Evolutionary conservation across 352 stramenopile species (phyloP), one percentile per base, ranked within the genome.

Genomic region (Halophytophthora batemanensis): DNA sequence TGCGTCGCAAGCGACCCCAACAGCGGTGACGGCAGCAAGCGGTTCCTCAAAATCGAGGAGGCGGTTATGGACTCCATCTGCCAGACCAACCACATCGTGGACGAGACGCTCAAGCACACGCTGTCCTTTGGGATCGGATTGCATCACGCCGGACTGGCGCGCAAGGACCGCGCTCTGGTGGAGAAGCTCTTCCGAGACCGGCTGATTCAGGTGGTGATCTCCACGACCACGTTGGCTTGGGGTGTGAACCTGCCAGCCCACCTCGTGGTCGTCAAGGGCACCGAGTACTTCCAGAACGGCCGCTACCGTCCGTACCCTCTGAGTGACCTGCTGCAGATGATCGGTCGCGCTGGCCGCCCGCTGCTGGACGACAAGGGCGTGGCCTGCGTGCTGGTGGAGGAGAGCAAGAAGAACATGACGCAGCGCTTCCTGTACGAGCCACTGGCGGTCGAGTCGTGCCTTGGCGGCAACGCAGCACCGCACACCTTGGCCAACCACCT

Each of bases 321-420:
- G 47, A 99, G 96, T 12, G 96, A 99, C 67, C 74, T 99, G 29
- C 64, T 99, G n/a, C 97, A 99, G 67, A 99, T 99, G 97, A 99
- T 99, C 77, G 98, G 97, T 12, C 78, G 97, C 45, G 97, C 97
- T 3, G 97, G 97, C 8, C 84, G 97, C 3, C 96, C 96, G 19
- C 76, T 98, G 38, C 97, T 99, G 61, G 97, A 99, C 66, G 89
- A 89, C 17, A 86, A 90, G 63, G 95, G 95, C 31, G 78, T 98
- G 29, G 97, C 97, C 14, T 97, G 97, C 62, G 96, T 99, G 15
- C 86, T 99, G 42, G 94, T 98, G 8, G 86, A 98, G 64, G 94
- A 98, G 51, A 91, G 86, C 36, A 99, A 99, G 77, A 99, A 99
- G 77, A 98, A 97, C 59, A 98, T 98, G 73, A 98, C 96, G 36